Evolutionary conservation across 129 eudicot genomes (phyloP), one percentile per base, ranked within the genome.

Genomic region (Heracleum sosnowskyi): DNA sequence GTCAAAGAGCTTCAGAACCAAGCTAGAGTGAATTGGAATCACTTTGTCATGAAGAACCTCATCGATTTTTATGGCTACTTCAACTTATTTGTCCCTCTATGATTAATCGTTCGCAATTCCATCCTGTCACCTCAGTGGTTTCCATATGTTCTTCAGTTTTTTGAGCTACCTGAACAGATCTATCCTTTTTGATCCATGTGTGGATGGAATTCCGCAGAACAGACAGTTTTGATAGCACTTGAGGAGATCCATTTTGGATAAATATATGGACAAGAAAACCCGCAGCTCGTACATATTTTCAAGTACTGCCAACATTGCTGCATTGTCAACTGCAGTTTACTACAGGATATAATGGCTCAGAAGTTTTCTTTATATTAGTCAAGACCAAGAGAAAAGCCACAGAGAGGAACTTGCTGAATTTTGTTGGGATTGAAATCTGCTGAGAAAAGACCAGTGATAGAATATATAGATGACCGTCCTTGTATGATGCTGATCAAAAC

Each of bases 131-230:
- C 74, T 92, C 95, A 29, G 77, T 82, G 73, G 88, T 74, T 83
- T 96, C 96, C 88, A 85, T 82, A 89, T 89, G 33, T 57, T 92
- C 87, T 96, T 92, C 31, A 96, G 90, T 81, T 92, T 92, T 77
- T 92, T 85, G 29, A 96, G 97, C 91, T 96, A 96, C 90, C 97
- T 92, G 82, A 90, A 79, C 81, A 90, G 97, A 83, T 90, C 90
- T 76, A 96, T 70, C 82, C 97, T 86, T 84, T 96, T 97, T 36
- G 89, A 89, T 70, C 97, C 99, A 81, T 96, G 90, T 4, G 97
- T 89, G 36, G 97, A 92, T 42, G 96, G 97, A 78, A 92, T 95
- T 93, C 92, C 86, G 82, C 81, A 69, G 51, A 82, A 53, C 53
- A 68, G 63, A 77, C 81, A 60, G n/a, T 42, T 42, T 40, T 62